phyloP scores from a whole-genome alignment of 1,139 yeast genomes.

The Hyphopichia fennica region DNA sequence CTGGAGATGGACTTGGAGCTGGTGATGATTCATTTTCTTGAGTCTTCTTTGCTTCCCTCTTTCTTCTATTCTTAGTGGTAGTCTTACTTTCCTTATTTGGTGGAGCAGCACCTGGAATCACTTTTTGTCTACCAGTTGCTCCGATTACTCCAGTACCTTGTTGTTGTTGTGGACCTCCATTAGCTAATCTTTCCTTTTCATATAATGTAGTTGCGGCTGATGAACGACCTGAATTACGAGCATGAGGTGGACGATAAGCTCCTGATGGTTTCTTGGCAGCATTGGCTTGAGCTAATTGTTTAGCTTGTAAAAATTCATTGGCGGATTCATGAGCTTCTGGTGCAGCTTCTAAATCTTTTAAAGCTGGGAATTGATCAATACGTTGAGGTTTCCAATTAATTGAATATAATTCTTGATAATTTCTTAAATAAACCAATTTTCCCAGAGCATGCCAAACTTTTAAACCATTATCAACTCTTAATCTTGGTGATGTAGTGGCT shows the following conservation, averaged over 20 bases:
- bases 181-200: conserved; percentile 49
- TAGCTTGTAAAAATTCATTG: conserved; percentile 51
- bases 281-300: conserved; percentile 36
- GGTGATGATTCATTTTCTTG: conserved; percentile 7
- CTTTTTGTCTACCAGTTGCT: conserved; percentile 28
- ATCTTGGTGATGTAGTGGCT: conserved; percentile 95
- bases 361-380: conserved; percentile 58
- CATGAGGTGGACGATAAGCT: conserved; percentile 96
- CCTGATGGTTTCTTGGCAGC: conserved; percentile 63
- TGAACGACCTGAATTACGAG: conserved; percentile 52
- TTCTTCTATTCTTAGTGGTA: conserved; percentile 75
- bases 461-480: conserved; percentile 94
- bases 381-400: conserved; percentile 89
- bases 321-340: conserved; percentile 73
- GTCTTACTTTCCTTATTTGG: conserved; percentile 54
- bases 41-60: conserved; percentile 67
- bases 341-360: conserved; percentile 54
- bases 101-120: conserved; percentile 43
- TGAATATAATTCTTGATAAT: conserved; percentile 75
- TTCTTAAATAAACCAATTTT: conserved; percentile 71
- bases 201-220: conserved; percentile 51
- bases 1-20: conserved; percentile 9
- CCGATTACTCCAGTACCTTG: conserved; percentile 15
- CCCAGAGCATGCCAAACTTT: conserved; percentile 95
- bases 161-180: conserved; percentile 3